These are phyloP conservation scores for Cryomyces minteri DNA, from an alignment of 495 filamentous ascomycete species.

Conservation along the genomic window DNA sequence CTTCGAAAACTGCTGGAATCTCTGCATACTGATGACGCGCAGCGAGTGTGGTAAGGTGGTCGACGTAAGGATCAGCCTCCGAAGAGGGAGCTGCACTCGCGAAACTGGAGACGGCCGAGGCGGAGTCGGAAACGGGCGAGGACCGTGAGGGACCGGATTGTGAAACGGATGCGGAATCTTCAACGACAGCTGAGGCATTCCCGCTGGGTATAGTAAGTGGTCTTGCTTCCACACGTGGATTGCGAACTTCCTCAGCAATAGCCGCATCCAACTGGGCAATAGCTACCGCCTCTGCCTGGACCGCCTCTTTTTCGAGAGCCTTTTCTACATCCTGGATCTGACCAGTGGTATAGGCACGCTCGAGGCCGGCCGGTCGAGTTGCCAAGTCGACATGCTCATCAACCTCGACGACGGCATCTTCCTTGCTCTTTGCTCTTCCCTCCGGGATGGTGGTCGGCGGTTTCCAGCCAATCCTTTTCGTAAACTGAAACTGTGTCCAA, in stretches of 20 bases:
- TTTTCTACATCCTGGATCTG: conserved; percentile 41
- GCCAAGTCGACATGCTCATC: conserved; percentile 26
- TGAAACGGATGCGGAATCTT: neutral
- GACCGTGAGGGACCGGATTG: neutral
- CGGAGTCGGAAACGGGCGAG: too few relatives aligned
- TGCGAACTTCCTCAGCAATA: conserved; percentile 37
- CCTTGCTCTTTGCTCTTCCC: conserved; percentile 22
- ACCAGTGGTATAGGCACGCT: conserved; percentile 29
- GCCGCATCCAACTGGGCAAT: conserved; percentile 43
- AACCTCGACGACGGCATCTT: conserved; percentile 11
- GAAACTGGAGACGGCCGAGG: too few relatives aligned
- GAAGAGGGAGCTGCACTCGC: conserved; percentile 16
- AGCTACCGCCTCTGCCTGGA: conserved; percentile 27
- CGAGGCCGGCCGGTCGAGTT: conserved; percentile 23
- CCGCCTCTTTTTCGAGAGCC: conserved; percentile 26
- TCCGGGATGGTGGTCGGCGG: conserved; percentile 31
- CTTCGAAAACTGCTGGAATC: conserved; percentile 77
- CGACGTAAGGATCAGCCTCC: conserved; percentile 49
- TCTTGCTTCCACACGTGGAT: too few relatives aligned
- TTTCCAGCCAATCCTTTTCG: conserved; percentile 74
- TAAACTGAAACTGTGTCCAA: conserved; percentile 82
- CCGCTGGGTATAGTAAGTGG: neutral
- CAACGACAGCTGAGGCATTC: neutral
- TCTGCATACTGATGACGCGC: conserved; percentile 53
- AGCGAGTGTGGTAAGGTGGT: conserved; percentile 54